phyloP scores from a whole-genome alignment of 495 filamentous ascomycete species.

The Usnea hakonensis region DNA sequence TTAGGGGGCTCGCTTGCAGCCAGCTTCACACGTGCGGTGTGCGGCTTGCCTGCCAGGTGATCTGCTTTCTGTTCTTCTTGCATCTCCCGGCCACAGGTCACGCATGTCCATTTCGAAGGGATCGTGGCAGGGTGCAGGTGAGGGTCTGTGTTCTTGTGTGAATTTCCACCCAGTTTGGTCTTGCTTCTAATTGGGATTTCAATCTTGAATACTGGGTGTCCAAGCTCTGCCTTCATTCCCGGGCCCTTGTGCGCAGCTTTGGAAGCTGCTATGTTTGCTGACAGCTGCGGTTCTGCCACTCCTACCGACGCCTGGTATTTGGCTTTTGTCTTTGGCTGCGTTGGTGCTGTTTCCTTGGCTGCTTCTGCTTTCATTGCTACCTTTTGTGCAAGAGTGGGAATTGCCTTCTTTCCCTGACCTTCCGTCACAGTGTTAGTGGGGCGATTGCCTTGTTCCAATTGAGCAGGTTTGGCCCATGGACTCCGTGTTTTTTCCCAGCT shows the following conservation, averaged over 20 bases:
- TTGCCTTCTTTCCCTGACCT: neutral
- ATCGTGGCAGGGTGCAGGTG: neutral
- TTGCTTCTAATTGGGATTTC: slow-evolving; percentile 5
- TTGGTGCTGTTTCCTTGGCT: slow-evolving; percentile 4
- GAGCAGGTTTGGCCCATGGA: slow-evolving; percentile 10
- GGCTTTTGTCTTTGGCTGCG: neutral
- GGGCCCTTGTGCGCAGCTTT: neutral
- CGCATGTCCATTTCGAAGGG: slow-evolving; percentile 8
- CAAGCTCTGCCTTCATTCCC: neutral
- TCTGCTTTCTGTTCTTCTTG: slow-evolving; percentile 3
- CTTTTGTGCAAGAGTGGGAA: neutral
- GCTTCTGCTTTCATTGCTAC: slow-evolving; percentile 7
- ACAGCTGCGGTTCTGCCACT: neutral
- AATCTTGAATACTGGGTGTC: neutral
- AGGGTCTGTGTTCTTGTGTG: neutral
- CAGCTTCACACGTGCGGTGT: slow-evolving; percentile 15
- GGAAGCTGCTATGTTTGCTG: neutral
- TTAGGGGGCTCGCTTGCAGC: neutral
- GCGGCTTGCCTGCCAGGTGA: slow-evolving; percentile 15
- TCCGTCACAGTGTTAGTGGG: neutral
- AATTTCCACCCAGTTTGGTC: neutral
- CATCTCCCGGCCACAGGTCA: slow-evolving; percentile 11
- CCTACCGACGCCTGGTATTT: neutral
- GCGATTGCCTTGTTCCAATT: neutral
- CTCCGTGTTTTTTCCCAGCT: slow-evolving; percentile 2